Conservation (phyloP, 2,329 filamentous ascomycete genomes). For the Fulvia fulva region DNA sequence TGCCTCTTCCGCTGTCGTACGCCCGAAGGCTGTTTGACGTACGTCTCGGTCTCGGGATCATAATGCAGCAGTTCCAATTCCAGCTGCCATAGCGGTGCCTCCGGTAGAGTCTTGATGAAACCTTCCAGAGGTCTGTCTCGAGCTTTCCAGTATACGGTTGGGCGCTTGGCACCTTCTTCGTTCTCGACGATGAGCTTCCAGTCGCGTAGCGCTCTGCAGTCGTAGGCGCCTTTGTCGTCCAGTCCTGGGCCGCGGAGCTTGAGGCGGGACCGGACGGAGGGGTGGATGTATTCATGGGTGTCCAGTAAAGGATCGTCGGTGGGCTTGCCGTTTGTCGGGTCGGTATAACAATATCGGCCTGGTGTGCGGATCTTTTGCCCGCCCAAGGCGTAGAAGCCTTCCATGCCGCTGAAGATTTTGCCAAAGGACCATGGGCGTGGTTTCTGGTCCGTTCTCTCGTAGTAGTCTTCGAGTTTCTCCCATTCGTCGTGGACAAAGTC, state of each 20-base stretch:
- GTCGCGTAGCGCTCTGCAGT: slow-evolving; percentile 41
- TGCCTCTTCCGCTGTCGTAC: slow-evolving; percentile 20
- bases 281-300: slow-evolving; percentile 52
- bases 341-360: slow-evolving; percentile 44
- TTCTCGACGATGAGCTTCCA: slow-evolving; percentile 47
- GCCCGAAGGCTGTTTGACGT: slow-evolving; percentile 29
- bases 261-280: slow-evolving; percentile 44
- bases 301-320: slow-evolving; percentile 44
- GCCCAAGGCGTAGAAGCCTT: slow-evolving; percentile 46
- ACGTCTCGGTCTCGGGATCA: slow-evolving; percentile 42
- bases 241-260: slow-evolving; percentile 45
- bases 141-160: slow-evolving; percentile 43
- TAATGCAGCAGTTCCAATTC: slow-evolving; percentile 42
- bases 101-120: slow-evolving; percentile 40
- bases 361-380: slow-evolving; percentile 45
- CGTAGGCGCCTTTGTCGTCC: slow-evolving; percentile 44
- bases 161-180: slow-evolving; percentile 32
- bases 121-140: slow-evolving; percentile 34
- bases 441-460: slow-evolving; percentile 39
- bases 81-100: slow-evolving; percentile 43
- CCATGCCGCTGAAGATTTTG: slow-evolving; percentile 44
- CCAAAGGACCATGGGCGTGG: slow-evolving; percentile 48
- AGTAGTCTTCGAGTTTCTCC: slow-evolving; percentile 42
- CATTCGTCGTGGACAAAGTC: slow-evolving; percentile 48
- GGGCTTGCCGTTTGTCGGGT: slow-evolving; percentile 40